phyloP scores from a whole-genome alignment of 2,329 filamentous ascomycete species.

The Emmonsia crescens region DNA sequence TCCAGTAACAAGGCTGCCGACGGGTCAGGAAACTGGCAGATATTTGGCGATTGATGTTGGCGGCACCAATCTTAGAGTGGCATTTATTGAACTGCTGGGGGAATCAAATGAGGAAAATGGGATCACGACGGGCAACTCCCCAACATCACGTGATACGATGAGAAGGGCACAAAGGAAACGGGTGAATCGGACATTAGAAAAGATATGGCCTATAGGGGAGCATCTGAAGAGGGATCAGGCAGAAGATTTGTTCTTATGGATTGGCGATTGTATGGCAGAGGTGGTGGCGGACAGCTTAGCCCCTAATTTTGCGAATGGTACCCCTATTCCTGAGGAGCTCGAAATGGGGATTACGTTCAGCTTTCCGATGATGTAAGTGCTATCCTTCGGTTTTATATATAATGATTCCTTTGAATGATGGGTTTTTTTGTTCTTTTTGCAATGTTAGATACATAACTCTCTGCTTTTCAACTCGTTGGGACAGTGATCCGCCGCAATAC shows the following conservation, averaged over 20 bases:
- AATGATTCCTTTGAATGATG: not conserved
- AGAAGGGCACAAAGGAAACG: slow-evolving; percentile 38
- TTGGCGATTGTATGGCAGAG: slow-evolving; percentile 63
- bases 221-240: slow-evolving; percentile 55
- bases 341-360: slow-evolving; percentile 42
- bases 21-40: slow-evolving; percentile 43
- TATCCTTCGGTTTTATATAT: not conserved
- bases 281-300: slow-evolving; percentile 50
- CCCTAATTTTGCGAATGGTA: slow-evolving; percentile 28
- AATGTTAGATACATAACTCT: not conserved
- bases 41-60: slow-evolving; percentile 49
- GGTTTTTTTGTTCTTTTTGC: not conserved
- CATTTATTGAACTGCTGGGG: slow-evolving; percentile 44
- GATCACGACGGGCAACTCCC: slow-evolving; percentile 13
- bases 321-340: slow-evolving; percentile 32
- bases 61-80: slow-evolving; percentile 45
- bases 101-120: slow-evolving; percentile 27
- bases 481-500: not conserved
- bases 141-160: slow-evolving; percentile 34
- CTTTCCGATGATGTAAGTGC: slow-evolving; percentile 39
- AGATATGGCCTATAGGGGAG: slow-evolving; percentile 44
- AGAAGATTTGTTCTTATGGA: slow-evolving; percentile 69
- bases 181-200: slow-evolving; percentile 38
- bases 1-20: slow-evolving; percentile 37
- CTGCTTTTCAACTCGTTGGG: not conserved